Base-by-base conservation (phyloP, 148 eudicot genomes). In the Fagopyrum homotropicum region DNA sequence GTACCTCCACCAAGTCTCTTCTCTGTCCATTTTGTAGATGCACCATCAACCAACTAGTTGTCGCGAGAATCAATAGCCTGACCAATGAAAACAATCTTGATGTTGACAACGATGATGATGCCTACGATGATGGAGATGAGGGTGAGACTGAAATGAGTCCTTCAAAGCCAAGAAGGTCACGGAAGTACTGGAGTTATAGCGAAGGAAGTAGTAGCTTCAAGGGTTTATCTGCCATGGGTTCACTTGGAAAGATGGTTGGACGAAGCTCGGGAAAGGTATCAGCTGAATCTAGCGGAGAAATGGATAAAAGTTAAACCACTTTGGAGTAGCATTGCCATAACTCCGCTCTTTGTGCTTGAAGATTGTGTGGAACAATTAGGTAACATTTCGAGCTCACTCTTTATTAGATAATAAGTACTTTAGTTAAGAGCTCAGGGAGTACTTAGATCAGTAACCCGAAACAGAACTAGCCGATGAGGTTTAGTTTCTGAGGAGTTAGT, bases 1-100 rank as follows among this genome's bases (percentile, higher is more conserved):
- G 9, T 11, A 9, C 40, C 6, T 16, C 72, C 17, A 68, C 8
- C 15, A 76, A 76, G 49, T 54, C 76, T 19, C 82, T 73, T 1
- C 73, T 80, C 44, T 81, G 83, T 45, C 83, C 83, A 10, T 81
- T 81, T 3, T 81, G 83, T 73, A 52, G 83, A 52, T 73, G 80
- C 75, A 69, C 45, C 79, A 81, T 81, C 46, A 73, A 77, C 7
- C 80, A 74, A 50, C 64, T 81, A 22, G 75, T 69, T 59, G 61
- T 81, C 49, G 80, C 80, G 5, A 22, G 59, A 54, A 19, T 45
- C 54, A 74, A 74, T 30, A 74, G 63, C 9, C n/a, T 11, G 30
- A 4, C 15, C n/a, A 51, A 55, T 56, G 56, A 46, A 35, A 51
- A 74, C 16, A n/a, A 15, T n/a, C 3, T 4, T n/a, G 12, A 40